Conservation (phyloP, 2,329 filamentous ascomycete genomes). For the Aspergillus transmontanensis region DNA sequence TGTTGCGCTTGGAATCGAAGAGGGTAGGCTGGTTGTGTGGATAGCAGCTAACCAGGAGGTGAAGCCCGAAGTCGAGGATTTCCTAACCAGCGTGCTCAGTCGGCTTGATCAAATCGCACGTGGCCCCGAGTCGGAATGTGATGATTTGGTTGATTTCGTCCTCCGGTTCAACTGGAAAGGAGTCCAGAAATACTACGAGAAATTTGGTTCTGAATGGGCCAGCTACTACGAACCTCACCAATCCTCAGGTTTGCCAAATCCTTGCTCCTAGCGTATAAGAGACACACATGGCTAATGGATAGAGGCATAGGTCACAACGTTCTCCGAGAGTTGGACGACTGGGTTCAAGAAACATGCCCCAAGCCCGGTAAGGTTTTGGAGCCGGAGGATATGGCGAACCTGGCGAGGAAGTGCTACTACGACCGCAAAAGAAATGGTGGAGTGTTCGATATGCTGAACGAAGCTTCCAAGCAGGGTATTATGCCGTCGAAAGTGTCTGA, state of each 20-base stretch:
- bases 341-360: not conserved
- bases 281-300: not conserved
- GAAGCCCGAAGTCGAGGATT: not conserved
- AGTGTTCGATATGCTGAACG: not conserved
- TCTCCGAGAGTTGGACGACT: not conserved
- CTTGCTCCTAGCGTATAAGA: not conserved
- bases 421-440: not conserved
- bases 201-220: not conserved
- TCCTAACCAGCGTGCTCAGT: not conserved
- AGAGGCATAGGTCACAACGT: not conserved
- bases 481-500: not conserved
- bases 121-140: not conserved
- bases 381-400: not conserved
- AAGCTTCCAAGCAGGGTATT: not conserved
- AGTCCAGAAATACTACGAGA: not conserved
- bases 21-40: not conserved
- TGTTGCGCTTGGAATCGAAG: not conserved
- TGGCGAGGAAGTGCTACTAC: not conserved
- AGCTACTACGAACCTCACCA: fast-evolving
- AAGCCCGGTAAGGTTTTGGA: not conserved
- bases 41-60: not conserved
- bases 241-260: not conserved
- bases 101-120: not conserved
- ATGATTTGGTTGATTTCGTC: not conserved
- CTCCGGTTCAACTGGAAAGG: not conserved